Conservation (phyloP, 768 basidiomycete species). For the Paxillus ammoniavirescens region DNA sequence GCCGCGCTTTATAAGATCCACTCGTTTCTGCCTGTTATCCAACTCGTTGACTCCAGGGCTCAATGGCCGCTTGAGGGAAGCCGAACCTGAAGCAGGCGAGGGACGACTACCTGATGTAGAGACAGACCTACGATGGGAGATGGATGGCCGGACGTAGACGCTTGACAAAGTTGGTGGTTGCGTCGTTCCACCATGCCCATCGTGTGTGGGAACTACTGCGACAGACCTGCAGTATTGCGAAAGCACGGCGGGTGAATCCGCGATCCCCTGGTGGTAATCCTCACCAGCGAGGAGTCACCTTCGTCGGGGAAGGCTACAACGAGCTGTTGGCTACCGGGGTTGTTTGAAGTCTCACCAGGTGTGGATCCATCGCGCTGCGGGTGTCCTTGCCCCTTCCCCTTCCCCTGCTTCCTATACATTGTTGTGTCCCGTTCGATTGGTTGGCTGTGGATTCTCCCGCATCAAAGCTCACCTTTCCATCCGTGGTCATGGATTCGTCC, state of each 20-base stretch:
- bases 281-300: constrained; percentile 68
- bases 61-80: constrained; percentile 61
- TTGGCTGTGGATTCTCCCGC: constrained; percentile 36
- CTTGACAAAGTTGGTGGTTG: constrained; percentile 62
- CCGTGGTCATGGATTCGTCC: constrained; percentile 29
- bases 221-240: constrained; percentile 41
- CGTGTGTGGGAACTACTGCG: constrained; percentile 24
- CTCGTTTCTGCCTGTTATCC: constrained; percentile 61
- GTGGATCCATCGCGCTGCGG: constrained; percentile 26
- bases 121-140: constrained; percentile 62
- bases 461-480: constrained; percentile 49
- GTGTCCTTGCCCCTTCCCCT: constrained; percentile 52
- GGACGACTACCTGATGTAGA: constrained; percentile 64
- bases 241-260: constrained; percentile 79
- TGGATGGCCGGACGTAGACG: constrained; percentile 41
- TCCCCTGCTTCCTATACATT: constrained; percentile 38
- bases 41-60: constrained; percentile 66
- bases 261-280: constrained; percentile 91
- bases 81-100: constrained; percentile 50
- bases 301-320: constrained; percentile 71
- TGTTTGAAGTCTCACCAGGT: constrained; percentile 46
- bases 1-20: constrained; percentile 54
- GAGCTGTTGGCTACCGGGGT: constrained; percentile 54
- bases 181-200: constrained; percentile 25
- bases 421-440: constrained; percentile 22